These are phyloP conservation scores for Mycena kentingensis DNA, from an alignment of 768 basidiomycete species.

Conservation along the genomic window DNA sequence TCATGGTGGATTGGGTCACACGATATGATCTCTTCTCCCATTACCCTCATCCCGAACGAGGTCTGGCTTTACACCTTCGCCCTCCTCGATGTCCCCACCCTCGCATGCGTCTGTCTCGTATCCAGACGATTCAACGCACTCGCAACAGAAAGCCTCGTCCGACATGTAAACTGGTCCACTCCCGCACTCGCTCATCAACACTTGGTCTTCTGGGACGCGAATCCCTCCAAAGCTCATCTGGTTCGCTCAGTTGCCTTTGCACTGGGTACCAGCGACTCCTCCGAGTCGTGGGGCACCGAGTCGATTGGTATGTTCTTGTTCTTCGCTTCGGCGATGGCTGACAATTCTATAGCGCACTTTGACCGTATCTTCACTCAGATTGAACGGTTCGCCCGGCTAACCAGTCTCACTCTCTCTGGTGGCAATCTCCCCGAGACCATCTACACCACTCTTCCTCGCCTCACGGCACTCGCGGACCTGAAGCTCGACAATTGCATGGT, in stretches of 20 bases:
- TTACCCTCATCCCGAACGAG: constrained; percentile 16
- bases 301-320: neutral
- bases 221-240: constrained; percentile 3
- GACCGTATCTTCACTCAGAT: constrained; percentile 6
- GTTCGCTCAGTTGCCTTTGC: constrained; percentile 5
- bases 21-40: no score
- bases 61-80: constrained; percentile 14
- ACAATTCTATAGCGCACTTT: neutral
- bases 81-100: neutral
- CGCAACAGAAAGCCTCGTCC: constrained; percentile 6
- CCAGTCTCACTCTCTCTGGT: neutral
- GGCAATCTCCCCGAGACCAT: constrained; percentile 7
- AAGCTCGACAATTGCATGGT: neutral
- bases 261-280: neutral
- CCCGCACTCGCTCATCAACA: neutral
- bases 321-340: neutral
- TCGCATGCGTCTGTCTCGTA: constrained; percentile 4
- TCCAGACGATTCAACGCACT: constrained; percentile 9
- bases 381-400: constrained; percentile 4
- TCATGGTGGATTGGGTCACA: no score
- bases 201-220: constrained; percentile 8
- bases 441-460: constrained; percentile 5
- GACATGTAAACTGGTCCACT: constrained; percentile 8
- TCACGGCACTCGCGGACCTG: constrained; percentile 5
- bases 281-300: neutral